Conservation (phyloP, 2,329 filamentous ascomycete species). For the Bertia moriformis region DNA sequence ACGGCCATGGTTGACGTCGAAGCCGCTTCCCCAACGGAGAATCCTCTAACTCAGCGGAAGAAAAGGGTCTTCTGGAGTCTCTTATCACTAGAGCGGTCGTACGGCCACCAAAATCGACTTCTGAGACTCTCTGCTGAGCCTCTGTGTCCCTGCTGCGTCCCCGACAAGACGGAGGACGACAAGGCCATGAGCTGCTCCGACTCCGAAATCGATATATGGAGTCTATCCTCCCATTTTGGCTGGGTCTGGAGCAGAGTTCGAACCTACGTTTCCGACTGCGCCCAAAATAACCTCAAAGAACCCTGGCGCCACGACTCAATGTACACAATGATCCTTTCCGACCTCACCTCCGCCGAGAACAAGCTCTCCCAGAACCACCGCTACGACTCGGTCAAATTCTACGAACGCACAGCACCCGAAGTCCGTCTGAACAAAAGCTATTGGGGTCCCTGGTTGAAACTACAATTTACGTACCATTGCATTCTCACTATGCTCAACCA, state of each 20-base stretch:
- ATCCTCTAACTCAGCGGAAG: slow-evolving; percentile 24
- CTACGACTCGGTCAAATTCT: slow-evolving; percentile 36
- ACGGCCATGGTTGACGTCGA: slow-evolving; percentile 31
- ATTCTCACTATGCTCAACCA: slow-evolving; percentile 35
- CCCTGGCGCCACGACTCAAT: slow-evolving; percentile 35
- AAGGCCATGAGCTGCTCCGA: slow-evolving; percentile 26
- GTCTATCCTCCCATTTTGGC: slow-evolving; percentile 28
- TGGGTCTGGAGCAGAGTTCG: slow-evolving; percentile 33
- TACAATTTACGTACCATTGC: slow-evolving; percentile 36
- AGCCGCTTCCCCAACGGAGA: slow-evolving; percentile 18
- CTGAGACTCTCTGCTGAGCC: too few species aligned
- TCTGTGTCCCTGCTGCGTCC: too few species aligned
- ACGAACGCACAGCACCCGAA: slow-evolving; percentile 29
- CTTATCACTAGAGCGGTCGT: slow-evolving; percentile 31
- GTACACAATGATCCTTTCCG: slow-evolving; percentile 31
- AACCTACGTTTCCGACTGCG: slow-evolving; percentile 30
- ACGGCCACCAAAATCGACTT: slow-evolving; percentile 28
- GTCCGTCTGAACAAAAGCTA: slow-evolving; percentile 27
- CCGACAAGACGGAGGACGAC: slow-evolving; percentile 16
- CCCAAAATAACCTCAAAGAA: slow-evolving; percentile 28
- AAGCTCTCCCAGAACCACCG: slow-evolving; percentile 31
- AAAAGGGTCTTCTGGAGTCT: slow-evolving; percentile 35
- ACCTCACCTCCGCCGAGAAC: slow-evolving; percentile 34
- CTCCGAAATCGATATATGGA: slow-evolving; percentile 35
- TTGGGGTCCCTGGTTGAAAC: slow-evolving; percentile 34